Percentiles rank a stretch among this genome's conserved stretches.
phyloP scores from a whole-genome alignment of 2,329 filamentous ascomycete species.

The Fusarium zealandicum region DNA sequence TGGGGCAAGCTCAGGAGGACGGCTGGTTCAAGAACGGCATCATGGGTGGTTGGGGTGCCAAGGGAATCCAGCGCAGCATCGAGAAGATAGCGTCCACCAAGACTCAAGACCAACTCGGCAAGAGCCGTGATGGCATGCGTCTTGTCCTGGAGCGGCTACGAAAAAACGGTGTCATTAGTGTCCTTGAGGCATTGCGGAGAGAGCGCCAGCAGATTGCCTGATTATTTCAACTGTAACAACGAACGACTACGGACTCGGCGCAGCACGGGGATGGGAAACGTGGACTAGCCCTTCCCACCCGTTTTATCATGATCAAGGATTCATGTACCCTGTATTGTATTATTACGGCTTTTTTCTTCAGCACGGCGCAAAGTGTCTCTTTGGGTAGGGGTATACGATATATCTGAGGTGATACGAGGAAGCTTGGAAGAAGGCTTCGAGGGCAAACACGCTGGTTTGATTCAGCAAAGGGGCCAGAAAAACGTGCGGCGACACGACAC shows the following conservation, averaged over 20 bases:
- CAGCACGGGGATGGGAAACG: slow-evolving; percentile 21
- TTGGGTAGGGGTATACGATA: slow-evolving; percentile 31
- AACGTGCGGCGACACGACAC: slow-evolving; percentile 38
- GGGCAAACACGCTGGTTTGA: slow-evolving; percentile 15
- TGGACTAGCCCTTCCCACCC: slow-evolving; percentile 13
- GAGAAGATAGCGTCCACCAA: slow-evolving; percentile 80
- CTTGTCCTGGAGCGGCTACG: slow-evolving; percentile 76
- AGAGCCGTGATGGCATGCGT: slow-evolving; percentile 84
- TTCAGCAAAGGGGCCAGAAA: slow-evolving; percentile 23
- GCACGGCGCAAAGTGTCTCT: slow-evolving; percentile 48
- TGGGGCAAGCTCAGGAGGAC: slow-evolving; percentile 56
- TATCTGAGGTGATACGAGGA: slow-evolving; percentile 20
- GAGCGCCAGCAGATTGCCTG: slow-evolving; percentile 49
- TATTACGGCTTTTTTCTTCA: slow-evolving; percentile 42
- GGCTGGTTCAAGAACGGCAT: slow-evolving; percentile 60
- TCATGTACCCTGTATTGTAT: slow-evolving; percentile 44
- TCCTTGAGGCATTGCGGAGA: slow-evolving; percentile 62
- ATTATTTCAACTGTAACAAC: slow-evolving; percentile 37
- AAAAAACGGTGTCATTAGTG: slow-evolving; percentile 64
- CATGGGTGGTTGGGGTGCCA: slow-evolving; percentile 68
- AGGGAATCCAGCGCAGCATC: slow-evolving; percentile 79
- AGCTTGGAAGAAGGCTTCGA: slow-evolving; percentile 10
- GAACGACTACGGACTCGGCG: slow-evolving; percentile 33
- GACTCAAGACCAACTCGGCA: slow-evolving; percentile 78
- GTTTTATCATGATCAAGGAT: slow-evolving; percentile 19